A percentile compares a stretch with the other conserved stretches of the same genome.
These are phyloP conservation scores for Fusarium lateritium DNA, from an alignment of 2,329 filamentous ascomycete species.

Conservation along the genomic window DNA sequence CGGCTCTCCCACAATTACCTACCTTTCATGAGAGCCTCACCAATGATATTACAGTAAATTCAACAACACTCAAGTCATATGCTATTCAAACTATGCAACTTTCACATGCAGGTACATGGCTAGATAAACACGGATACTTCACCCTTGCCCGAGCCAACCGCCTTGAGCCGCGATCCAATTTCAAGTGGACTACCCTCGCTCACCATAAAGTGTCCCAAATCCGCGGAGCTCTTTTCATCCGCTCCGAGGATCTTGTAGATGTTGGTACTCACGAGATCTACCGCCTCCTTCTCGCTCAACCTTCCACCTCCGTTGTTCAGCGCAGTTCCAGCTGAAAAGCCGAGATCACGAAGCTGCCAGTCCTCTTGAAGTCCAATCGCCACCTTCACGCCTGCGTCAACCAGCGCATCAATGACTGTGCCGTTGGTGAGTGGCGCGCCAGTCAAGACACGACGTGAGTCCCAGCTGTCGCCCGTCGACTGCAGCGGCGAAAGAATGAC, in stretches of 20 bases:
- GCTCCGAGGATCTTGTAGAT: slow-evolving; percentile 71
- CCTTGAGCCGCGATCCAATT: slow-evolving; percentile 69
- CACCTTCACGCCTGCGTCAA: slow-evolving; percentile 70
- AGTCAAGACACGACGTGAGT: slow-evolving; percentile 72
- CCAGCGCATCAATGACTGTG: slow-evolving; percentile 70
- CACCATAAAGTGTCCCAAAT: slow-evolving; percentile 69
- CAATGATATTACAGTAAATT: not conserved
- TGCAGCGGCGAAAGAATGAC: slow-evolving; percentile 74
- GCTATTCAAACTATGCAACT: not conserved
- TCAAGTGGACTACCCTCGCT: slow-evolving; percentile 75
- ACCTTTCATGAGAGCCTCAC: slow-evolving; percentile 3
- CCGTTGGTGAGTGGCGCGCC: slow-evolving; percentile 78
- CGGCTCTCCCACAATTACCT: slow-evolving; percentile 2
- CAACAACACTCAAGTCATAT: not conserved
- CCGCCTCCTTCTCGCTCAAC: slow-evolving; percentile 67
- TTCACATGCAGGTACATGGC: not conserved
- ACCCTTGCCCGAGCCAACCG: slow-evolving; percentile 59
- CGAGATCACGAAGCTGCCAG: slow-evolving; percentile 73
- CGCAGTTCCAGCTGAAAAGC: slow-evolving; percentile 72
- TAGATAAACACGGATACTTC: slow-evolving; percentile 56
- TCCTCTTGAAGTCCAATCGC: slow-evolving; percentile 74
- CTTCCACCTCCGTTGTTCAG: slow-evolving; percentile 68
- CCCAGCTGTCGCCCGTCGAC: slow-evolving; percentile 70
- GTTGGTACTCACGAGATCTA: slow-evolving; percentile 70
- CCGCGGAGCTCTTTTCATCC: slow-evolving; percentile 48